phyloP scores from a whole-genome alignment of 1,284 basidiomycete genomes.

The Polyporus tsugae region DNA sequence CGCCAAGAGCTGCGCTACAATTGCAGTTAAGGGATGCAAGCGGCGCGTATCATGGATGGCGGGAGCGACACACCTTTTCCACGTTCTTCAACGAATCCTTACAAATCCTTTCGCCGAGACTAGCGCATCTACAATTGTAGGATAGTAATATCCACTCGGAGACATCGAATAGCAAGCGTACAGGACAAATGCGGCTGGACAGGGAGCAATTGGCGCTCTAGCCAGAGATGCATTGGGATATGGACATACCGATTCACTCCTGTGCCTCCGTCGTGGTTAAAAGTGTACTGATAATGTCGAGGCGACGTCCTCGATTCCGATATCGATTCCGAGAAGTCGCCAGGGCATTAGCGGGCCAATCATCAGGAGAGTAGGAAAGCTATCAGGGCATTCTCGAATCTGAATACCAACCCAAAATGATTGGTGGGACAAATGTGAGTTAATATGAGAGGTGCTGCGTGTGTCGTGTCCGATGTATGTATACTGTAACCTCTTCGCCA shows the following conservation, averaged over 20 bases:
- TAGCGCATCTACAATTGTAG: background rate
- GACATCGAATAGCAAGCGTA: background rate
- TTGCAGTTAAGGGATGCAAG: background rate
- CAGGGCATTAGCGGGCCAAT: background rate
- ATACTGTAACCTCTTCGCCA: background rate
- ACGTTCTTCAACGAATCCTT: background rate
- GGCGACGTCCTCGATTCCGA: background rate
- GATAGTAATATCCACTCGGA: too few species aligned
- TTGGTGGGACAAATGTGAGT: background rate
- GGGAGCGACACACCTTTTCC: background rate
- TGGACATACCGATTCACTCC: background rate
- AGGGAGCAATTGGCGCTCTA: background rate
- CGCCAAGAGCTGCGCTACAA: background rate
- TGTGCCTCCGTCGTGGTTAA: background rate
- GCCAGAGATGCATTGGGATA: background rate
- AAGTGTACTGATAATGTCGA: background rate
- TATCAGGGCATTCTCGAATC: background rate
- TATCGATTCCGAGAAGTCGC: background rate
- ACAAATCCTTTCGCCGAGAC: background rate
- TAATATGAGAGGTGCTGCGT: background rate
- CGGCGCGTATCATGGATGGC: background rate
- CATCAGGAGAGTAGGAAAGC: background rate
- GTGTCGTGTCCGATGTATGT: background rate
- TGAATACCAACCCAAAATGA: background rate
- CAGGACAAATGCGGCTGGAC: background rate